Percentiles rank a stretch among this genome's conserved stretches.
These are phyloP conservation scores for Lycium barbarum DNA, from an alignment of 257 asterid genomes.

Conservation along the genomic window DNA sequence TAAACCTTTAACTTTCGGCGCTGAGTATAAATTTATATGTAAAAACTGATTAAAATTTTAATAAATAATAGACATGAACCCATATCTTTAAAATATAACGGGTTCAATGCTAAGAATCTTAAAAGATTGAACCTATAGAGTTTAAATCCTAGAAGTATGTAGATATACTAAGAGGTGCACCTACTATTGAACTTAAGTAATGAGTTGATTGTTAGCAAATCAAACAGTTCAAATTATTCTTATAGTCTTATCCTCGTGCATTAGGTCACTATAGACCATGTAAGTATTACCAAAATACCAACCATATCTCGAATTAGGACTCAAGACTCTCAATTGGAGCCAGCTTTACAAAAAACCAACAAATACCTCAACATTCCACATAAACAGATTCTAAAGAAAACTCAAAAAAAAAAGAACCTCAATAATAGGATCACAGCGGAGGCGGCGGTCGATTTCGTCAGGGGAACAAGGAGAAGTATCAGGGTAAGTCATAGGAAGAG, in stretches of 20 bases:
- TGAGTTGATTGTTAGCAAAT: not conserved
- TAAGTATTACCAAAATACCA: not conserved
- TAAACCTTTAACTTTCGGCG: too few species aligned
- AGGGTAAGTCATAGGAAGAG: constrained; percentile 90
- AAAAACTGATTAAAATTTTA: too few species aligned
- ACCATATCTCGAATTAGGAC: not conserved
- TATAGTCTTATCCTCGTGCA: not conserved
- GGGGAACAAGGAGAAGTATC: constrained; percentile 63
- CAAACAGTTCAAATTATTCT: not conserved
- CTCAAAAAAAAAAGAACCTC: constrained; percentile 43
- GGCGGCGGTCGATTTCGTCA: constrained; percentile 74
- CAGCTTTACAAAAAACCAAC: not conserved
- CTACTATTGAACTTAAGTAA: not conserved
- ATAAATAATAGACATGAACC: too few species aligned
- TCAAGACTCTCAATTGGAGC: constrained; percentile 7
- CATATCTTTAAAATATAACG: too few species aligned
- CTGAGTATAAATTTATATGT: too few species aligned
- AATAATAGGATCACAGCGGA: constrained; percentile 65
- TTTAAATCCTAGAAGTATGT: not conserved
- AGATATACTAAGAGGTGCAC: not conserved
- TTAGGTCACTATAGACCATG: not conserved
- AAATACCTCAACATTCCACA: constrained; percentile 21
- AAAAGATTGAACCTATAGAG: too few species aligned
- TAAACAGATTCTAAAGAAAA: not conserved
- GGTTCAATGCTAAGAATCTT: too few species aligned